phyloP scores from a whole-genome alignment of 192 early-diverging fungal genomes.

The Allomyces macrogynus region DNA sequence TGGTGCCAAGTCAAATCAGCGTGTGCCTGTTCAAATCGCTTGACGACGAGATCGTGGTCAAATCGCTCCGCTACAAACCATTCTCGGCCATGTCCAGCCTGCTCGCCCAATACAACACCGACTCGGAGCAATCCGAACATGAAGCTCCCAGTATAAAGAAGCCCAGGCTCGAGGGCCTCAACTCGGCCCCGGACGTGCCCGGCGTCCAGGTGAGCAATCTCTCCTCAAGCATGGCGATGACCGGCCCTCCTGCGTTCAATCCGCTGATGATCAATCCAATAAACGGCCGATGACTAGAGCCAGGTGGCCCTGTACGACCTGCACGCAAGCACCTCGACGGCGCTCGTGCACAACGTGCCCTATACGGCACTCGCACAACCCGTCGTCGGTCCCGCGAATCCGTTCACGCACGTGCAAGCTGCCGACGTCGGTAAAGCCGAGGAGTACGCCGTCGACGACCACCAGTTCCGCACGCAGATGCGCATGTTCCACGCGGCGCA shows the following conservation, averaged over 20 bases:
- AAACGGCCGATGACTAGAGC: no score
- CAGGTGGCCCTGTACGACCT: neutral
- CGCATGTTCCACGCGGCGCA: neutral
- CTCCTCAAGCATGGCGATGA: no score
- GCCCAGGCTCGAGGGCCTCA: neutral
- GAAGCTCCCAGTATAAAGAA: no score
- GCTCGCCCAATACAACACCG: neutral
- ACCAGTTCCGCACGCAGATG: neutral
- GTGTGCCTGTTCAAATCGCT: no score
- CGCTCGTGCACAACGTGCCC: neutral
- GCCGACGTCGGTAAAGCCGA: neutral
- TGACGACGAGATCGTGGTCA: no score
- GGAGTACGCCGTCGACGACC: neutral
- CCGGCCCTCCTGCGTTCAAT: no score
- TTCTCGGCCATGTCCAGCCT: neutral
- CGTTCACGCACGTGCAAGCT: neutral
- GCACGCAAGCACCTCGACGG: neutral
- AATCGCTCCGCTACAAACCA: no score
- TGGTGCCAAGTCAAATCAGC: no score
- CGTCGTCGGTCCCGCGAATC: neutral
- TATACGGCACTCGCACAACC: neutral
- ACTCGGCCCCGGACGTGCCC: neutral
- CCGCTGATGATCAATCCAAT: no score
- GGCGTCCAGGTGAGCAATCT: neutral
- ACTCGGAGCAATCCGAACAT: neutral